phyloP scores from a whole-genome alignment of 306 rosid genomes.

The Begonia masoniana region DNA sequence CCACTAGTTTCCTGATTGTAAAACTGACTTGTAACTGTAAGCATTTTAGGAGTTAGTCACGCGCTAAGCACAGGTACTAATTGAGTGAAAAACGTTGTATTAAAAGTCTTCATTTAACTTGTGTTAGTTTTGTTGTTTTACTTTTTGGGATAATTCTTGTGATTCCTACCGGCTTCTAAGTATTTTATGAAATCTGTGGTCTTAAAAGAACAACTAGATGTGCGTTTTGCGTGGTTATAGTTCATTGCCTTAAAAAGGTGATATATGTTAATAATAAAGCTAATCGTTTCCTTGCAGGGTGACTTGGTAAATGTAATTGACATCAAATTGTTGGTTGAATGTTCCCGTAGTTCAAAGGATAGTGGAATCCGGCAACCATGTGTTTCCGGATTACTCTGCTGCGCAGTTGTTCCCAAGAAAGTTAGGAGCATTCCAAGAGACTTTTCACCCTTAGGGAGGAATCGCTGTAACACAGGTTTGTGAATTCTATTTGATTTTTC shows the following conservation, averaged over 20 bases:
- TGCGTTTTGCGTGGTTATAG: too few species aligned
- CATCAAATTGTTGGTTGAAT: constrained; percentile 47
- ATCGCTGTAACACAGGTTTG: constrained; percentile 71
- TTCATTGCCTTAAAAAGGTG: background rate
- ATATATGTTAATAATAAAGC: background rate
- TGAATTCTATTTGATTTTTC: background rate
- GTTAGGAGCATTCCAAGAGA: constrained; percentile 53
- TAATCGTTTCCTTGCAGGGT: constrained; percentile 23
- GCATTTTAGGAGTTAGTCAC: too few species aligned
- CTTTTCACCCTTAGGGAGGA: constrained; percentile 56
- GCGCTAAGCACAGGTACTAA: too few species aligned
- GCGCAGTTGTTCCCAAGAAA: constrained; percentile 45
- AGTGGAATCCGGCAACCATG: constrained; percentile 62
- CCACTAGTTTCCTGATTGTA: background rate
- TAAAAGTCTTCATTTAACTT: too few species aligned
- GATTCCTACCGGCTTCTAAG: too few species aligned
- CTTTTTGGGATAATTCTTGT: too few species aligned
- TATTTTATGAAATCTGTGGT: too few species aligned
- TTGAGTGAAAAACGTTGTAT: too few species aligned
- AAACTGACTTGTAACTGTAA: too few species aligned
- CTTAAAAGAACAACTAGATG: too few species aligned
- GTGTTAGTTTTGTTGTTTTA: too few species aligned
- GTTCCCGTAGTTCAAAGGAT: constrained; percentile 37
- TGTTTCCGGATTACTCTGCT: constrained; percentile 44
- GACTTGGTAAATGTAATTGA: constrained; percentile 24